Base-by-base conservation (phyloP, 345 rosid species). In the Boechera retrofracta region DNA sequence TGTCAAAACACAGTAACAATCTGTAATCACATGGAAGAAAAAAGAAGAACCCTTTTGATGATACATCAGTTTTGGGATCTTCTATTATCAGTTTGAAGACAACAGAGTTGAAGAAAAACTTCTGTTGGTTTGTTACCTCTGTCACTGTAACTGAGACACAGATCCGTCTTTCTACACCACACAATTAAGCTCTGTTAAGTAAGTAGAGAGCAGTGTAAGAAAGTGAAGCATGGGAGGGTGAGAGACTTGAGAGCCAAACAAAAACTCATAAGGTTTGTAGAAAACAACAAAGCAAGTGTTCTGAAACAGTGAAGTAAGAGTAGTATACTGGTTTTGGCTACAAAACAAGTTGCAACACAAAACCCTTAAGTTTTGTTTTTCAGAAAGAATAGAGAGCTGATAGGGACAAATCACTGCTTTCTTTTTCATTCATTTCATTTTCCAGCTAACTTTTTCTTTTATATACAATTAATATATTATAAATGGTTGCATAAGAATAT, bases 221-320 rank as follows among this genome's bases (percentile, higher is more conserved):
- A 11, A 55, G 75, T 70, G 71, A 64, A 71, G 67, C 52, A 56
- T 64, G 76, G 28, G 41, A 55, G 21, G 33, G 58, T 62, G 71
- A 61, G 56, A 71, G 75, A 54, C 72, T 71, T 64, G 76, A 69
- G 80, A 70, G 67, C 6, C 72, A 64, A 77, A 77, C 76, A 64
- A 77, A 77, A 54, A 44, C 42, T 72, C 64, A 31, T 18, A n/a
- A 49, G 47, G 60, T 59, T 11, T 29, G 73, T 51, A 49, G 73
- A 78, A 72, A 78, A 67, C 64, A 72, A 72, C 81, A 67, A 72
- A 78, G 60, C 63, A 52, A 73, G 41, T 67, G 77, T 66, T 72
- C 28, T 52, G 67, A 49, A 67, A 78, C 69, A 78, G 68, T 56
- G 68, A 58, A 66, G 64, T 67, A 42, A 67, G 68, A 78, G 57